These are phyloP conservation scores for Catenaria anguillulae DNA, from an alignment of 371 early-diverging fungal genomes.

Conservation along the genomic window DNA sequence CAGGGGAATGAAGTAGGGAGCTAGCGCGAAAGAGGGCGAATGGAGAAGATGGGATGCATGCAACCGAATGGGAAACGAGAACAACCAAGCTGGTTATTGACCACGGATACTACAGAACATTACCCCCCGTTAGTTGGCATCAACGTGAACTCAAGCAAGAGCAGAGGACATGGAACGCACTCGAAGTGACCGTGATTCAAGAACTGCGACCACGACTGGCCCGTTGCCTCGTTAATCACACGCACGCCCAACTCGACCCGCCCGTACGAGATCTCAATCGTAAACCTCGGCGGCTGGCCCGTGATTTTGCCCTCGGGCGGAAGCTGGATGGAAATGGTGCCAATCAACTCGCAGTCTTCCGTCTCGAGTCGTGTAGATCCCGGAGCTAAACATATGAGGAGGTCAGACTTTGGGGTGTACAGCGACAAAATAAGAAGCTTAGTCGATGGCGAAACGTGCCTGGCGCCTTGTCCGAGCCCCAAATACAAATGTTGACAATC, in stretches of 20 bases:
- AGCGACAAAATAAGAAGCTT: no score
- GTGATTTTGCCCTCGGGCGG: no score
- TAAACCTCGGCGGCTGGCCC: not conserved
- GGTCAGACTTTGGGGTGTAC: no score
- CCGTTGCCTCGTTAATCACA: not conserved
- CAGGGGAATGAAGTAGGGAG: no score
- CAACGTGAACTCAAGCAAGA: no score
- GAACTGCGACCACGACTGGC: not conserved
- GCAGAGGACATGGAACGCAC: not conserved
- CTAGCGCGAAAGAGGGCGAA: no score
- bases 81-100: no score
- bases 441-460: not conserved
- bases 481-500: not conserved
- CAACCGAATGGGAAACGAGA: no score
- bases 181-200: not conserved
- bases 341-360: not conserved
- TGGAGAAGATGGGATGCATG: no score
- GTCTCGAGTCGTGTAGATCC: not conserved
- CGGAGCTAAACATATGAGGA: no score
- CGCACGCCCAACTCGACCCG: slow-evolving; percentile 3
- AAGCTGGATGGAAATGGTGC: not conserved
- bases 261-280: slow-evolving; percentile 4
- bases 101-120: no score
- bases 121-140: no score
- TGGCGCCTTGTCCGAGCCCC: not conserved